Percentiles rank a stretch among this genome's conserved stretches.
phyloP scores from a whole-genome alignment of 2,329 filamentous ascomycete species.

The Pseudogymnoascus sp. region DNA sequence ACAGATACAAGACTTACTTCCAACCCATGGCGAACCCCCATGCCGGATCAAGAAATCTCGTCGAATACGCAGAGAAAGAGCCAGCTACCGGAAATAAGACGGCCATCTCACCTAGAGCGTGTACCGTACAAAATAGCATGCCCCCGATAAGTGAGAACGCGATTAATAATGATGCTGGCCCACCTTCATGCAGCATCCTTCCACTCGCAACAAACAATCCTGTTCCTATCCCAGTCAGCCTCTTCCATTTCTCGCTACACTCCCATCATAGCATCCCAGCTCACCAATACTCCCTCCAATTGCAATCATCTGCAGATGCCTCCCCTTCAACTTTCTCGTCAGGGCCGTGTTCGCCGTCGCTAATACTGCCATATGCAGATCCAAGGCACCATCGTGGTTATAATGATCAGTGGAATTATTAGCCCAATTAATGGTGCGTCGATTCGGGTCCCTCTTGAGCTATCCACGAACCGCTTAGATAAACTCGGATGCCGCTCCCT shows the following conservation, averaged over 20 bases:
- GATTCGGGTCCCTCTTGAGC: conserved; percentile 30
- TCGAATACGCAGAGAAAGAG: conserved; percentile 37
- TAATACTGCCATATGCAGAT: conserved; percentile 55
- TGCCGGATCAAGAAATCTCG: conserved; percentile 83
- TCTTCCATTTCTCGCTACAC: not conserved
- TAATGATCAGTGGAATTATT: not conserved
- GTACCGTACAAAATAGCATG: conserved; percentile 89
- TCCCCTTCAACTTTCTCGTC: conserved; percentile 68
- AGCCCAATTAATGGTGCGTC: conserved; percentile 19
- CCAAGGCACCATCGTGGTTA: conserved; percentile 42
- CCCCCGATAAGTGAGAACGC: conserved; percentile 72
- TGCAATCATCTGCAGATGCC: conserved; percentile 68
- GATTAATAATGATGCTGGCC: conserved; percentile 69
- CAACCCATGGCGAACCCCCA: conserved; percentile 96
- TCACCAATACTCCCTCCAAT: conserved; percentile 83
- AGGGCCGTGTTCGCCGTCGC: conserved; percentile 68
- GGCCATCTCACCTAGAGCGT: conserved; percentile 88
- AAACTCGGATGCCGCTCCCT: not conserved
- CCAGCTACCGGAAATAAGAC: conserved; percentile 44
- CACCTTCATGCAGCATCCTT: conserved; percentile 60
- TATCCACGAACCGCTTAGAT: conserved; percentile 13
- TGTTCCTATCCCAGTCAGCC: conserved; percentile 45
- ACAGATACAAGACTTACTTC: conserved; percentile 55
- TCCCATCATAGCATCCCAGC: conserved; percentile 12
- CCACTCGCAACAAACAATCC: conserved; percentile 84